Evolutionary conservation across 164 flowering plant species (phyloP).

Genomic region (Sedum album): DNA sequence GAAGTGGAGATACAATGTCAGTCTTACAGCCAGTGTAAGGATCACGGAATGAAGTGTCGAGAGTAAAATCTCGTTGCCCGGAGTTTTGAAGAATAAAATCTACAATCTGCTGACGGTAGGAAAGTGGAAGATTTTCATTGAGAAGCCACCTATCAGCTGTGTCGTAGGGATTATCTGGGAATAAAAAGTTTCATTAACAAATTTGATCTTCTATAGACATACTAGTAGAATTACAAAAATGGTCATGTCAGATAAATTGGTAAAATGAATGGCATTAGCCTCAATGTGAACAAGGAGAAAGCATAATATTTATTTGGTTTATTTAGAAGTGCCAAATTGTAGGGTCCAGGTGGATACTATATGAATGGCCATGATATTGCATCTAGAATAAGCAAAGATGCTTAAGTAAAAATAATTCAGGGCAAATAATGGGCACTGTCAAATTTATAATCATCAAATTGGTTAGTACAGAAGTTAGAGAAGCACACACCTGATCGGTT

Average conservation of each 20-base stretch:
- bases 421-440: not conserved
- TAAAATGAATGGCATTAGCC: not conserved
- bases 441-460: not conserved
- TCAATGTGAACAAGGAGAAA: not conserved
- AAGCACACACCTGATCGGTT: constrained; percentile 61
- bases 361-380: not conserved
- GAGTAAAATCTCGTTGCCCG: constrained; percentile 55
- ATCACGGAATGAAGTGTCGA: constrained; percentile 74
- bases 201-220: not conserved
- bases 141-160: constrained; percentile 98
- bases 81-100: constrained; percentile 88
- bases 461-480: not conserved
- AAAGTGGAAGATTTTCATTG: constrained; percentile 78
- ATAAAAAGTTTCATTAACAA: not conserved
- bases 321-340: not conserved
- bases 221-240: not conserved
- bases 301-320: not conserved
- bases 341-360: not conserved
- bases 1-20: not conserved
- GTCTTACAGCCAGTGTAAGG: constrained; percentile 89
- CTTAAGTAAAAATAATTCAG: not conserved
- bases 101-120: constrained; percentile 86
- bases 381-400: not conserved
- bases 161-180: constrained; percentile 74
- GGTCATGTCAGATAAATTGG: not conserved